Base-by-base conservation (phyloP, 768 basidiomycete species). In the Pisolithus orientalis region DNA sequence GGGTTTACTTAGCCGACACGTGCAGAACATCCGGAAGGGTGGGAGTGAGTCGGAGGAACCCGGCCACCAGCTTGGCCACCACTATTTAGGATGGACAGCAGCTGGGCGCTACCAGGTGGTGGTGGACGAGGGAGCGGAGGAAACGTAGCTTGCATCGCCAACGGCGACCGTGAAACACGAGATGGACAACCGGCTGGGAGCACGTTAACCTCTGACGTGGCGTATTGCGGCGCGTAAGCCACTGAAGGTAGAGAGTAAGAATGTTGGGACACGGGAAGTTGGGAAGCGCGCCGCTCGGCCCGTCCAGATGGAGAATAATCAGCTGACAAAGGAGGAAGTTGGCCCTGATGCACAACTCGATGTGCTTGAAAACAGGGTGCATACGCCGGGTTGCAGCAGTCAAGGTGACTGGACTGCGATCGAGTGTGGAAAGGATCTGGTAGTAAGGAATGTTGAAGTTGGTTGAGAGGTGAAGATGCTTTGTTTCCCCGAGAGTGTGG, bases 331-430 rank as follows among this genome's bases (percentile, higher is more conserved):
- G 67, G 44, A 1, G 53, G 44, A 21, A 48, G 40, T 46, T 61
- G 63, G 21, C 40, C 62, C 46, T 53, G 60, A 39, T 57, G 59
- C 43, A 43, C 49, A 49, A 50, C 7, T 39, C 49, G 24, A 47
- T 52, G 55, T 5, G 38, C 29, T 44, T 56, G 34, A 14, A 58
- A 14, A 48, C 61, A 32, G 34, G 59, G 48, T 6, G 39, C 16
- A 55, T 59, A 53, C 6, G 47, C 38, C n/a, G 58, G 39, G 6
- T 50, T 44, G 16, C 69, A 70, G 51, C 72, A 74, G 46, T 68
- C 66, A 24, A 73, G 64, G 50, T 78, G 76, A 53, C 75, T 77
- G 9, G 79, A 79, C 49, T 67, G 70, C 32, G 80, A 69, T 50
- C 80, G 70, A 21, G 72, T 65, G 63, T 79, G 76, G 47, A 74